Conservation (phyloP, 768 basidiomycete species). For the Lactarius vividus region DNA sequence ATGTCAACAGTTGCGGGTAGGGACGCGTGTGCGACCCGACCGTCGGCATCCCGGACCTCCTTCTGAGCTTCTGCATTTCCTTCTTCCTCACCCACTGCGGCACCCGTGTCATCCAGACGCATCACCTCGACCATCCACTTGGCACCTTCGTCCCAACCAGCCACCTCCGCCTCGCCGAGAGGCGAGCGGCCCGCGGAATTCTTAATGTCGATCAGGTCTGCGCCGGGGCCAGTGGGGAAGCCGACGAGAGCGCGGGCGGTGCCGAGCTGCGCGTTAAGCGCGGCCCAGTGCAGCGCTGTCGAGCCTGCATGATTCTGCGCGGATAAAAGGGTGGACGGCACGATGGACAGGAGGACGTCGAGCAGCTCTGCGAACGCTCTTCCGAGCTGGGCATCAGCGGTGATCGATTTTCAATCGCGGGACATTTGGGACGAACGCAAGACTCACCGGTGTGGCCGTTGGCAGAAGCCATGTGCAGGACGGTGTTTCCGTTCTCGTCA, state of each 20-base stretch:
- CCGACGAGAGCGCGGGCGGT: slow-evolving; percentile 59
- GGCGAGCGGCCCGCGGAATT: slow-evolving; percentile 71
- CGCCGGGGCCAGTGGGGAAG: slow-evolving; percentile 55
- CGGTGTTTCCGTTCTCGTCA: slow-evolving; percentile 77
- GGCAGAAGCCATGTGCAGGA: slow-evolving; percentile 83
- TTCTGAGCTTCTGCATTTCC: slow-evolving; percentile 34
- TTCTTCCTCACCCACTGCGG: slow-evolving; percentile 37
- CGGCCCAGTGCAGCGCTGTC: slow-evolving; percentile 90
- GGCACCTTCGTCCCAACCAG: slow-evolving; percentile 81
- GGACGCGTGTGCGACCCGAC: slow-evolving; percentile 61
- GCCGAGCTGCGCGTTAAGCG: slow-evolving; percentile 73
- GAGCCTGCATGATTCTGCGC: slow-evolving; percentile 70
- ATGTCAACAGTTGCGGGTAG: neutral
- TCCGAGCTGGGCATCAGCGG: slow-evolving; percentile 32
- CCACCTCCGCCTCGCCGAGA: slow-evolving; percentile 75
- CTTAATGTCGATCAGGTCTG: slow-evolving; percentile 70
- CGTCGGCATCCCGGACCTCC: slow-evolving; percentile 70
- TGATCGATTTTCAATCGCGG: neutral
- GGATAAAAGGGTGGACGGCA: slow-evolving; percentile 52
- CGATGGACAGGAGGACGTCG: slow-evolving; percentile 64
- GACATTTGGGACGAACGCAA: neutral
- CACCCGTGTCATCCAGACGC: slow-evolving; percentile 56
- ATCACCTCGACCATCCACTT: slow-evolving; percentile 81
- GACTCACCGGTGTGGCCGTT: slow-evolving; percentile 84
- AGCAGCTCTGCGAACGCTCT: slow-evolving; percentile 64